Percentiles rank a stretch among this genome's conserved stretches.
These are phyloP conservation scores for Hypoxylon sp. DNA, from an alignment of 2,329 filamentous ascomycete genomes.

Conservation along the genomic window DNA sequence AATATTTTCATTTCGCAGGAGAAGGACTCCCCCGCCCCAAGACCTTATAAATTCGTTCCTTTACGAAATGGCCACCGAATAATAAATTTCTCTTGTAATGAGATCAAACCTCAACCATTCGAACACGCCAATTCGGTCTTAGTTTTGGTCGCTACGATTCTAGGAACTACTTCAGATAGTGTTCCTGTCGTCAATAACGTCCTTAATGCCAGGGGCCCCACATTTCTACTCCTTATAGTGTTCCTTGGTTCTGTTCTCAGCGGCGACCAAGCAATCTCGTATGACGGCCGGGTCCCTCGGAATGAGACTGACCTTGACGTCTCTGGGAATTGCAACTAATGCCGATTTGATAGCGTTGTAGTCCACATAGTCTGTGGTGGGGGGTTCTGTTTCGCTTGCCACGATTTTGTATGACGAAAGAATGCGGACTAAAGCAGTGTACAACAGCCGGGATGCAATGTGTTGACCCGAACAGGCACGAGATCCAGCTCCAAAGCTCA, in stretches of 20 bases:
- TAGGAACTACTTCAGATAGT: neutral
- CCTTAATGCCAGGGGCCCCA: neutral
- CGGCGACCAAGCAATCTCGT: constrained; percentile 59
- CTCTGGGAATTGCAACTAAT: constrained; percentile 70
- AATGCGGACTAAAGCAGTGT: constrained; percentile 65
- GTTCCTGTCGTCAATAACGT: neutral
- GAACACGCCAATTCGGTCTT: neutral
- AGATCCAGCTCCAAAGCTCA: constrained; percentile 68
- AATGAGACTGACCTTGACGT: constrained; percentile 71
- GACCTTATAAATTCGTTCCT: neutral
- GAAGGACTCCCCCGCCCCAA: neutral
- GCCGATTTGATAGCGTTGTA: constrained; percentile 74
- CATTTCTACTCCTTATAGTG: constrained; percentile 61
- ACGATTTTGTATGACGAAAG: constrained; percentile 66
- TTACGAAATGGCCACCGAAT: neutral
- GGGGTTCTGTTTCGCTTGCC: constrained; percentile 64
- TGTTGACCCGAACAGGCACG: constrained; percentile 67
- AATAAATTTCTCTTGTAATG: neutral
- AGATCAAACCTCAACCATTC: neutral
- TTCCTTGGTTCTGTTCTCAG: constrained; percentile 62
- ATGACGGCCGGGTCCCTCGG: constrained; percentile 62
- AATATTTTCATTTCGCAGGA: neutral
- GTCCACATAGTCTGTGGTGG: constrained; percentile 74
- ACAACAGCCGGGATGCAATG: constrained; percentile 66
- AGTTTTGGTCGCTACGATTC: neutral